Percentiles rank a stretch among this genome's conserved stretches.
These are phyloP conservation scores for Moringa oleifera DNA, from an alignment of 345 rosid genomes.

Conservation along the genomic window DNA sequence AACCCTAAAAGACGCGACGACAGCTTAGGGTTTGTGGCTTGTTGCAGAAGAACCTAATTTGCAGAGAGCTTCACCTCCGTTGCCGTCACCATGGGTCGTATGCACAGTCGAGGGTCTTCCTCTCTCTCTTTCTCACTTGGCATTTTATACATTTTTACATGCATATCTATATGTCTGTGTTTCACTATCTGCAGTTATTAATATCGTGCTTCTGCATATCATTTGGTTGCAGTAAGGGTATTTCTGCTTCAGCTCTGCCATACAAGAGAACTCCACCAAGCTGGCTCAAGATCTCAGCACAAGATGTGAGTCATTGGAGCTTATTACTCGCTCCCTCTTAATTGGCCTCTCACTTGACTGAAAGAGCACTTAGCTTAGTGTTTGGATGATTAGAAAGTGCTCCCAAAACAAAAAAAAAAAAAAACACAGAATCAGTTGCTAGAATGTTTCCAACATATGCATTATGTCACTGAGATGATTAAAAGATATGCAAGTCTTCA, in stretches of 20 bases:
- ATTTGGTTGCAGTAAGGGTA: slow-evolving; percentile 36
- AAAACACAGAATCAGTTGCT: no score
- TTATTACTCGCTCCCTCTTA: not conserved
- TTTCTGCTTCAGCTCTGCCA: slow-evolving; percentile 47
- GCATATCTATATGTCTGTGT: not conserved
- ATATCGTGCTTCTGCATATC: not conserved
- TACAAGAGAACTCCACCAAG: slow-evolving; percentile 49
- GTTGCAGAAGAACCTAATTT: slow-evolving; percentile 8
- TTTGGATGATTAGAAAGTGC: no score
- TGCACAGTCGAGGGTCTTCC: slow-evolving; percentile 43
- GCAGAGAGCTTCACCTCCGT: slow-evolving; percentile 3
- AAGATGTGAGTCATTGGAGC: slow-evolving; percentile 39
- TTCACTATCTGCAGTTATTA: not conserved
- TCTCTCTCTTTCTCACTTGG: not conserved
- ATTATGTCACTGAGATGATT: no score
- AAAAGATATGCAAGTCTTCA: no score
- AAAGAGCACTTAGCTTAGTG: no score
- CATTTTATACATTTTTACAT: no score
- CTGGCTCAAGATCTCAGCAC: slow-evolving; percentile 44
- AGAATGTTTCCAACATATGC: no score
- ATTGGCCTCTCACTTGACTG: no score
- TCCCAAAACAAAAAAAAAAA: no score
- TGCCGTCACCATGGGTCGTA: slow-evolving; percentile 43
- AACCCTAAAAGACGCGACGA: no score
- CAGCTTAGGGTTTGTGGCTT: no score